Evolutionary conservation across 2,329 filamentous ascomycete species (phyloP).

Genomic region (Colletotrichum acutatum): DNA sequence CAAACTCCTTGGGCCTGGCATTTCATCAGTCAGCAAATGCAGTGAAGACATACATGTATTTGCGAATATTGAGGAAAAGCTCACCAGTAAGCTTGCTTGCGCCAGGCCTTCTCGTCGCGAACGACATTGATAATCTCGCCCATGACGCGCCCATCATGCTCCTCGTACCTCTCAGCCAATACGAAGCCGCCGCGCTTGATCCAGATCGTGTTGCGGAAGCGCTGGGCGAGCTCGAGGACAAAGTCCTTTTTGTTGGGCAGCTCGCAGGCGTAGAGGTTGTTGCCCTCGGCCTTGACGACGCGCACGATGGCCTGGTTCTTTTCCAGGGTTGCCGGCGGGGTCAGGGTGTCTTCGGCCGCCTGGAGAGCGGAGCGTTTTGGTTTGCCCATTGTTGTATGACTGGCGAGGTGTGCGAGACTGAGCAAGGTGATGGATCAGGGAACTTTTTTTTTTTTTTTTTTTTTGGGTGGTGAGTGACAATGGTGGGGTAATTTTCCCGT

Average conservation of each 20-base stretch:
- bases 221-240: constrained; percentile 83
- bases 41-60: background rate
- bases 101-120: constrained; percentile 90
- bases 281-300: constrained; percentile 85
- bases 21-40: constrained; percentile 7
- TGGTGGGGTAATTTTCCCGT: constrained; percentile 28
- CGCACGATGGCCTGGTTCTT: constrained; percentile 77
- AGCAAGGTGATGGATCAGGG: background rate
- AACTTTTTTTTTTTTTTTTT: constrained; percentile 18
- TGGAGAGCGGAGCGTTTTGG: constrained; percentile 80
- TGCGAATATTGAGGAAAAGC: constrained; percentile 36
- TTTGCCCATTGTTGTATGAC: constrained; percentile 46
- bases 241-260: constrained; percentile 74
- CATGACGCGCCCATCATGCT: constrained; percentile 79
- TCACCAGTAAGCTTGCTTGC: constrained; percentile 89
- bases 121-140: constrained; percentile 96
- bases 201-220: constrained; percentile 93
- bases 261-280: constrained; percentile 86
- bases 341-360: constrained; percentile 77
- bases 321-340: constrained; percentile 68
- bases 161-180: constrained; percentile 77
- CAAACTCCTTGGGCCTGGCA: constrained; percentile 82
- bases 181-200: constrained; percentile 91
- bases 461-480: constrained; percentile 12
- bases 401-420: background rate